Evolutionary conservation across 1,139 yeast genomes (phyloP).

Genomic region (Ashbya aceris): DNA sequence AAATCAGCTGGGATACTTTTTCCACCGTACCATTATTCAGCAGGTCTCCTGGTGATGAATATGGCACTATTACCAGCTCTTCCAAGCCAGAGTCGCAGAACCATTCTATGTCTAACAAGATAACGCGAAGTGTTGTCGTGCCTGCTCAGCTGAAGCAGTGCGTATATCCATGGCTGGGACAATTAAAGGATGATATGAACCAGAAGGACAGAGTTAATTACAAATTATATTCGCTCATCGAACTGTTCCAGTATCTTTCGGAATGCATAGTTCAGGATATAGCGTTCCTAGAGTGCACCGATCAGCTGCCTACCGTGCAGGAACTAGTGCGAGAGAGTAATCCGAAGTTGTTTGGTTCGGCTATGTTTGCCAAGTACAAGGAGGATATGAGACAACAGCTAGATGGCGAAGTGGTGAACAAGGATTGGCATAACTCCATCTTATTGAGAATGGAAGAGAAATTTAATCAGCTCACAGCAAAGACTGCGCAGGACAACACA

Average conservation of each 20-base stretch:
- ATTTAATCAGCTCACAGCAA: conserved; percentile 21
- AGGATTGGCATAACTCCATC: conserved; percentile 7
- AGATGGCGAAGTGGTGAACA: conserved; percentile 4
- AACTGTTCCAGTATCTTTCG: conserved; percentile 27
- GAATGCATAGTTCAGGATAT: conserved; percentile 26
- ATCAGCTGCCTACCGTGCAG: conserved; percentile 9
- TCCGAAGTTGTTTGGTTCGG: conserved; percentile 6
- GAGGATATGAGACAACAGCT: conserved; percentile 9
- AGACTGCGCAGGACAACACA: conserved; percentile 25
- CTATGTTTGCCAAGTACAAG: conserved; percentile 6
- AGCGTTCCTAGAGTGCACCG: conserved; percentile 17
- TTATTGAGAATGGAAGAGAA: conserved; percentile 16
- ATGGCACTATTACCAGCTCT: background rate
- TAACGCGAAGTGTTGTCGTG: conserved; percentile 16
- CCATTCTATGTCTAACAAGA: conserved; percentile 5
- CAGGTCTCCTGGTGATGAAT: background rate
- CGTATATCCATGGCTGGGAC: conserved; percentile 28
- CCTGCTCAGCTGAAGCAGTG: conserved; percentile 15
- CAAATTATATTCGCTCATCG: conserved; percentile 25
- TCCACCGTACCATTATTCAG: conserved; percentile 7
- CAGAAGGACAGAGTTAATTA: conserved; percentile 26
- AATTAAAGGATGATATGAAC: conserved; percentile 22
- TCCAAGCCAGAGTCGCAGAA: background rate
- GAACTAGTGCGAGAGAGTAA: conserved; percentile 7
- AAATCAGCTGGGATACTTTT: conserved; percentile 9